Evolutionary conservation across 2,329 filamentous ascomycete genomes (phyloP), one percentile per base, ranked within the genome.

Genomic region (Juglanconis oblonga): DNA sequence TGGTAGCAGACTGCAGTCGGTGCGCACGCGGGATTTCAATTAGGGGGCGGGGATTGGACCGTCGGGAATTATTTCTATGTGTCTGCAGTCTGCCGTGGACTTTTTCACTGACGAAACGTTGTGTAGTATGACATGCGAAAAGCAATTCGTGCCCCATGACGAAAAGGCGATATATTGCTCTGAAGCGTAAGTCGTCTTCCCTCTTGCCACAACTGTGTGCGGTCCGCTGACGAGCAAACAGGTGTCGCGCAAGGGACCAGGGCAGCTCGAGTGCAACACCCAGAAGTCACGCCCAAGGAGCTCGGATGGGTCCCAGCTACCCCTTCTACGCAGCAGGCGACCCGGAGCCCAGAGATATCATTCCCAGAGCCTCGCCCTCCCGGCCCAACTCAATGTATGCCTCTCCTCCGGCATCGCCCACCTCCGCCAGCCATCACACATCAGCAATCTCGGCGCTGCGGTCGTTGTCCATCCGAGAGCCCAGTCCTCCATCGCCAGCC

Each of bases 61-160:
- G 29, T 14, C n/a, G 44, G 31, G 9, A 3, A 40, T 38, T n/a
- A 5, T 49, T 35, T n/a, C 38, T 70, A 71, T 74, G 71, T 70
- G 71, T 70, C 64, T 60, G 33, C 48, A 44, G 45, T 57, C 38
- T 57, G 35, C 51, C 50, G 52, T 42, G 57, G 33, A 56, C 64
- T 55, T 14, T 53, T 42, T 63, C 52, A 68, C 73, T 74, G 64
- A 73, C 67, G 58, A 65, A 54, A 64, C 61, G 45, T 61, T 55
- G 55, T 67, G 50, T 67, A 88, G 85, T 73, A 87, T 87, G 85
- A 82, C 80, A 9, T 88, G 85, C 71, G 85, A 87, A 71, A 87
- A 87, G 74, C 84, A 87, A 73, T 87, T 87, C 70, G 72, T 85
- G 31, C 79, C 84, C 53, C 76, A 79, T 45, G 81, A 84, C 68